Evolutionary conservation across 2,329 filamentous ascomycete species (phyloP).

Genomic region (Fusarium euwallaceae): DNA sequence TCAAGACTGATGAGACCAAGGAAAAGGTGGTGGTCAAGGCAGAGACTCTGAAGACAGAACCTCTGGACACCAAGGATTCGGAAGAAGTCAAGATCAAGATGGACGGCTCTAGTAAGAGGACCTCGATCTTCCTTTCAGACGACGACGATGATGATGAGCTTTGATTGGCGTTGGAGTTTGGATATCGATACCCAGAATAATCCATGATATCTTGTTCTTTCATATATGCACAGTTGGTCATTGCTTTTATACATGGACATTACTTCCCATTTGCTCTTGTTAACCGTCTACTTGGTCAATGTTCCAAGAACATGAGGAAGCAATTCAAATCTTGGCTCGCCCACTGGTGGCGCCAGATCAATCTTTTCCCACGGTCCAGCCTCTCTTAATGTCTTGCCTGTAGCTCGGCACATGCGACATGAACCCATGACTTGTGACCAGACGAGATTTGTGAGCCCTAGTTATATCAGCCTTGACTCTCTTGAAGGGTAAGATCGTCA

Average conservation of each 20-base stretch:
- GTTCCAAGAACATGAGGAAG: constrained; percentile 66
- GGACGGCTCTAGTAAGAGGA: constrained; percentile 43
- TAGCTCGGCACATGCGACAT: constrained; percentile 65
- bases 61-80: background rate
- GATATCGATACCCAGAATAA: constrained; percentile 43
- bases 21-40: constrained; percentile 9
- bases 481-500: background rate
- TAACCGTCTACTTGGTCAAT: constrained; percentile 61
- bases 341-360: constrained; percentile 58
- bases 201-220: constrained; percentile 14
- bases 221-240: background rate
- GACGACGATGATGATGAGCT: constrained; percentile 57
- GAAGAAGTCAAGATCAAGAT: constrained; percentile 39
- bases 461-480: constrained; percentile 9
- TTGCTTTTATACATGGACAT: background rate
- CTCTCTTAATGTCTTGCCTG: constrained; percentile 59
- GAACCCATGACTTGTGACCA: constrained; percentile 67
- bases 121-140: constrained; percentile 55
- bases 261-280: background rate
- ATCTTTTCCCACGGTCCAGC: constrained; percentile 65
- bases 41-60: constrained; percentile 14
- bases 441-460: constrained; percentile 64
- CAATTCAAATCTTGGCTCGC: constrained; percentile 57
- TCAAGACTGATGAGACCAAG: constrained; percentile 25
- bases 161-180: constrained; percentile 37